These are phyloP conservation scores for Amanita subjunquillea DNA, from an alignment of 768 basidiomycete species.

Conservation along the genomic window DNA sequence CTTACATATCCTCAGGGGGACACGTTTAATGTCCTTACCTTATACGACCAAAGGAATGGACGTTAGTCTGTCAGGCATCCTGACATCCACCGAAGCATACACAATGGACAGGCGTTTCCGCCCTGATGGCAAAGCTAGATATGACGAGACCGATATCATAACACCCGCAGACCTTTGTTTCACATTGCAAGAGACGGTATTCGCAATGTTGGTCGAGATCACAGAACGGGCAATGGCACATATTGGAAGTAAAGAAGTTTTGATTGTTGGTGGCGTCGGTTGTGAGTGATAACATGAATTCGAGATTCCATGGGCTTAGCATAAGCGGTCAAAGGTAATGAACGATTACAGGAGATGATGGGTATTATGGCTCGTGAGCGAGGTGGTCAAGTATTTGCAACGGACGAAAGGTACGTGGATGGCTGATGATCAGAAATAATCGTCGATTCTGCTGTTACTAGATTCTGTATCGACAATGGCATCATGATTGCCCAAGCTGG, in stretches of 20 bases:
- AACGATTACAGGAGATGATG: constrained; percentile 97
- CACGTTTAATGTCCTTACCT: constrained; percentile 71
- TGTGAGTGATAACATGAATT: constrained; percentile 44
- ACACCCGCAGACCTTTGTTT: constrained; percentile 96
- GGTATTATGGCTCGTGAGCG: constrained; percentile 91
- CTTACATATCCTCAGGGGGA: constrained; percentile 46
- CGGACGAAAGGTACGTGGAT: constrained; percentile 76
- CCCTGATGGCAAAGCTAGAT: constrained; percentile 25
- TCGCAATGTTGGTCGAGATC: constrained; percentile 98
- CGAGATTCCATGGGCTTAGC: not conserved
- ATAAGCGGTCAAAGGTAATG: constrained; percentile 52
- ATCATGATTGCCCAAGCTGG: constrained; percentile 99
- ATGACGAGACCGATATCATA: constrained; percentile 56
- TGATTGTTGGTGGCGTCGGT: constrained; percentile 99
- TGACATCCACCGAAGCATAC: constrained; percentile 82
- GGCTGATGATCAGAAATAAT: not conserved
- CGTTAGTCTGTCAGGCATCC: constrained; percentile 87
- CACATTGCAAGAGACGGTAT: constrained; percentile 93
- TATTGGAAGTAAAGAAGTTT: constrained; percentile 89
- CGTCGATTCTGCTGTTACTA: constrained; percentile 18
- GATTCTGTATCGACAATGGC: constrained; percentile 98
- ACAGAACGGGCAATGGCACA: constrained; percentile 99
- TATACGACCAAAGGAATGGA: constrained; percentile 99
- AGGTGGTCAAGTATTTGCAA: constrained; percentile 84
- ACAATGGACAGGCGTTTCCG: constrained; percentile 80